Base-by-base conservation (phyloP, 2,329 filamentous ascomycete species). In the Venturia asperata region DNA sequence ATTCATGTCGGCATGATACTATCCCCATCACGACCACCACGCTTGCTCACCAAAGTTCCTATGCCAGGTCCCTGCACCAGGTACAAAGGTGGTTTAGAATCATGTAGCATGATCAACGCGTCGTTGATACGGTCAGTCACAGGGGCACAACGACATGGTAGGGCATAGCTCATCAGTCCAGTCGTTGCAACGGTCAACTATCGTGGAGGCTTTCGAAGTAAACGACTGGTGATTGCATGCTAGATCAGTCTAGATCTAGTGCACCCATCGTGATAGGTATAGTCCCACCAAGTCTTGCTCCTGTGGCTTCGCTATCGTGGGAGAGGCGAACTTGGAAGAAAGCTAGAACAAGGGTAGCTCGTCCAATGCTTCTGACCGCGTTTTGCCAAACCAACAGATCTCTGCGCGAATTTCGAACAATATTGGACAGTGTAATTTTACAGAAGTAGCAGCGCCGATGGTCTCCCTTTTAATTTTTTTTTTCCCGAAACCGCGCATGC, bases 101-200 rank as follows among this genome's bases (percentile, higher is more conserved):
- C 4, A 52, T 27, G 7, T 9, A 52, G 47, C 47, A 52, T 52
- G 21, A 27, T 52, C 10, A 27, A 27, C 6, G 47, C 27, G 15
- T 58, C 17, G 30, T 58, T 11, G 17, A 37, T 37, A 58, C 17
- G 15, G 19, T 58, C 27, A 58, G 30, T 37, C 27, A 37, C 27
- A 37, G 37, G 52, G 52, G 15, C 27, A 9, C 52, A 37, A 9
- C 19, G 27, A 34, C 30, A 58, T 37, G 52, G 52, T 58, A 58
- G 19, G 52, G 52, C 49, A 7, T 56, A 34, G 27, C 52, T n/a
- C 37, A 37, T 17, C 52, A 58, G 37, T 17, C 37, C 52, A 27
- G 52, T 58, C 52, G 15, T 30, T 58, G 52, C 30, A 58, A 58
- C 52, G 27, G 30, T 58, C 52, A 37, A 58, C 11, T 37, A 37